Evolutionary conservation across 2,329 filamentous ascomycete genomes (phyloP), one percentile per base, ranked within the genome.

Genomic region (Remersonia thermophila): DNA sequence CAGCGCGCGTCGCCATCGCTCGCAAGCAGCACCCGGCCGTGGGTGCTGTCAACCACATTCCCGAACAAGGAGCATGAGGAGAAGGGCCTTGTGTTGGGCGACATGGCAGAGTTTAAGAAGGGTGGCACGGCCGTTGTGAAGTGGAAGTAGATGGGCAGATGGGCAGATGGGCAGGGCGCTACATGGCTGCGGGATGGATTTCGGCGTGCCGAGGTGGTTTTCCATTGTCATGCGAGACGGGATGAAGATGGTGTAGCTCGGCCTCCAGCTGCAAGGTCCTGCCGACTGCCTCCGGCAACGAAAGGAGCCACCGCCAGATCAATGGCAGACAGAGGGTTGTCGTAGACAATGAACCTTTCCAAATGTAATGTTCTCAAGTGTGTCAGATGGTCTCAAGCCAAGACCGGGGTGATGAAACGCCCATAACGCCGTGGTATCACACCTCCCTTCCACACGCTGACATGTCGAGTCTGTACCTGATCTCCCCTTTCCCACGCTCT

Each of bases 31-130:
- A 53, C 58, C 27, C 69, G 83, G n/a, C 49, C 67, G 3, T 91
- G 80, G 67, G 79, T 83, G 3, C 63, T 93, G 30, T 81, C 80
- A 45, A 91, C 83, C 0, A 89, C 83, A 0, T 91, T 91, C 57
- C 83, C 83, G 4, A 84, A 75, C 51, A 86, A 84, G 60, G 80
- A 89, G 36, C 71, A 89, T 44, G 77, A 69, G 2, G 81, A 91
- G 50, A 78, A 77, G 56, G 58, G 54, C 7, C 49, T 71, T 34
- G 64, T 69, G 1, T 53, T 80, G 18, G 70, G 71, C 5, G 73
- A 80, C 15, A 65, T 78, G 58, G 45, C 66, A 17, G 76, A 80
- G 53, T 78, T 80, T 51, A 80, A 73, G 62, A 71, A 69, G 54
- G 75, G 76, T 10, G 76, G 74, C 14, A 77, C 70, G 0, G 74